A percentile compares a stretch with the other conserved stretches of the same genome.
phyloP scores from a whole-genome alignment of 2,329 filamentous ascomycete species.

The Aureobasidium pullulans region DNA sequence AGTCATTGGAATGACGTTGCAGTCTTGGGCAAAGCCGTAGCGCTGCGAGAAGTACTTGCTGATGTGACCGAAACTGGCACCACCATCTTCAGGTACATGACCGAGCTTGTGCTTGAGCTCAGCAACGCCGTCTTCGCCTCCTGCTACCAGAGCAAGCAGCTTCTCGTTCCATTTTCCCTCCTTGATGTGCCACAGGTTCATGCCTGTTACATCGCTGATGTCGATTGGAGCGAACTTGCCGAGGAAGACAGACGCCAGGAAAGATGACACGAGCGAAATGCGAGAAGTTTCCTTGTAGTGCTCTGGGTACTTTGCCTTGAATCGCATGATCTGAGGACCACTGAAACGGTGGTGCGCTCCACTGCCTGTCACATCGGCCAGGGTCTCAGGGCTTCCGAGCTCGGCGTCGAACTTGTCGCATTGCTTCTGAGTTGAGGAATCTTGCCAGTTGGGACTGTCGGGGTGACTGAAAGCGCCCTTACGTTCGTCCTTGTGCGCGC shows the following conservation, averaged over 20 bases:
- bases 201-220: conserved; percentile 89
- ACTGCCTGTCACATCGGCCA: conserved; percentile 80
- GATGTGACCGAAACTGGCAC: conserved; percentile 66
- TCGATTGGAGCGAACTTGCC: conserved; percentile 83
- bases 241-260: conserved; percentile 83
- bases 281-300: conserved; percentile 73
- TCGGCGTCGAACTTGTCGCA: conserved; percentile 78
- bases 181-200: conserved; percentile 92
- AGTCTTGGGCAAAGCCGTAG: conserved; percentile 69
- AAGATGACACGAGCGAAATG: conserved; percentile 92
- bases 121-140: conserved; percentile 49
- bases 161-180: conserved; percentile 64
- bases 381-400: conserved; percentile 56
- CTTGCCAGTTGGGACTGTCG: conserved; percentile 95
- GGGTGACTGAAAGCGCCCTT: conserved; percentile 68
- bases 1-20: conserved; percentile 77
- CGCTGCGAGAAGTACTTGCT: conserved; percentile 69
- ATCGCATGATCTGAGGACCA: conserved; percentile 89
- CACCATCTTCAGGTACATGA: conserved; percentile 70
- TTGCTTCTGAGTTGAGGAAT: conserved; percentile 86
- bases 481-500: conserved; percentile 29
- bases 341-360: conserved; percentile 96
- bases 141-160: conserved; percentile 69
- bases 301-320: conserved; percentile 70
- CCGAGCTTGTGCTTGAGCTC: conserved; percentile 74